Conservation (phyloP, 495 filamentous ascomycete genomes). For the Arthonia radiata region DNA sequence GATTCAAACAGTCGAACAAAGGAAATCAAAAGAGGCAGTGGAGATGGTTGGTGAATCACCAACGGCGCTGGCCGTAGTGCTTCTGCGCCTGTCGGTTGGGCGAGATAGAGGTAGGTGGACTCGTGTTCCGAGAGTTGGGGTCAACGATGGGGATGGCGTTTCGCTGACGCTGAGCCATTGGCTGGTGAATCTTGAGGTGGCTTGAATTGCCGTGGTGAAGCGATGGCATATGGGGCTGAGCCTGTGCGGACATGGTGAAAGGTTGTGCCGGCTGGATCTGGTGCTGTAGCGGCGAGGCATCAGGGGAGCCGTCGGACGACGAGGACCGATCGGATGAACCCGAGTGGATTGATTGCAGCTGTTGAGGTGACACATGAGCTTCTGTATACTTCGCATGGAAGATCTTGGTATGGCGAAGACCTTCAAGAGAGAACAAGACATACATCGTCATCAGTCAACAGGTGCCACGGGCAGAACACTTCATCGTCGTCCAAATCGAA, state of each 20-base stretch:
- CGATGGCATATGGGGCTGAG: too few relatives aligned
- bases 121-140: constrained; percentile 71
- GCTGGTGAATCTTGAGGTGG: constrained; percentile 61
- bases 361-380: constrained; percentile 8
- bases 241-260: constrained; percentile 43
- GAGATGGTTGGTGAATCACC: too few relatives aligned
- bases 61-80: constrained; percentile 29
- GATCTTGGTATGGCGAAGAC: constrained; percentile 1
- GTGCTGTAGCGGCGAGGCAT: constrained; percentile 66
- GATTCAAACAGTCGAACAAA: too few relatives aligned
- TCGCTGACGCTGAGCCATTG: constrained; percentile 59
- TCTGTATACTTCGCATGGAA: not conserved
- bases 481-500: constrained; percentile 96
- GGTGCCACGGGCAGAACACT: constrained; percentile 70
- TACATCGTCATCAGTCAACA: constrained; percentile 93
- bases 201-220: constrained; percentile 24
- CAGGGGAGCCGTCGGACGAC: constrained; percentile 78
- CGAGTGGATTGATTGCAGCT: constrained; percentile 77
- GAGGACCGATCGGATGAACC: constrained; percentile 81
- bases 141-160: constrained; percentile 98
- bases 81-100: constrained; percentile 60
- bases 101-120: constrained; percentile 76
- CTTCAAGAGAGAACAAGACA: constrained; percentile 18
- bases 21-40: too few relatives aligned
- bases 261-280: constrained; percentile 52